Conservation (phyloP, 2,329 filamentous ascomycete species). For the Pseudocercospora macadamiae region DNA sequence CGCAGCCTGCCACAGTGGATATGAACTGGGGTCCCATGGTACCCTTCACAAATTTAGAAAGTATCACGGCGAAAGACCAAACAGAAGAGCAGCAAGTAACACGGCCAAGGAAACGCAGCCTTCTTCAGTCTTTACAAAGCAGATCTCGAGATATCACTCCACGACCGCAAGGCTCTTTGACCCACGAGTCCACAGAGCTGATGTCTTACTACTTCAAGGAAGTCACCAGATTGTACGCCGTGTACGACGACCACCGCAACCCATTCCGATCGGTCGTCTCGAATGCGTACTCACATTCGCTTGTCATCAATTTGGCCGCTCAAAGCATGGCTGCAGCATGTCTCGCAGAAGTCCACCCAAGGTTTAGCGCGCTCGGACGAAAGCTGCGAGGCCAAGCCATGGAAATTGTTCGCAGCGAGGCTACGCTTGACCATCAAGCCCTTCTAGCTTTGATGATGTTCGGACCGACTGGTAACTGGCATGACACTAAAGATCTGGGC, state of each 20-base stretch:
- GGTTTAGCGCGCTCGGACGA: constrained; percentile 27
- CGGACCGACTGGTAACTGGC: constrained; percentile 64
- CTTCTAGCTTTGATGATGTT: constrained; percentile 62
- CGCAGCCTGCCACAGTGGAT: neutral
- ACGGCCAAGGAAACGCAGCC: constrained; percentile 4
- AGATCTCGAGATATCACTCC: constrained; percentile 8
- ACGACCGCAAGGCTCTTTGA: constrained; percentile 17
- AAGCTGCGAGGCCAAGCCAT: constrained; percentile 31
- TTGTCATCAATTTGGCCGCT: constrained; percentile 26
- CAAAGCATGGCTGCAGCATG: constrained; percentile 33
- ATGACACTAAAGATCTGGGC: constrained; percentile 59
- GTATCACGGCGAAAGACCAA: neutral
- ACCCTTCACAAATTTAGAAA: neutral
- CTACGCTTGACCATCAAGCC: constrained; percentile 26
- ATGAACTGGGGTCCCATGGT: neutral
- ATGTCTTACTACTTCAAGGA: constrained; percentile 29
- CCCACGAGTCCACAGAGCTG: constrained; percentile 24
- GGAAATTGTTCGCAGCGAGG: constrained; percentile 24
- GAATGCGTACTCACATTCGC: constrained; percentile 23
- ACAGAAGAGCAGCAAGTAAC: neutral
- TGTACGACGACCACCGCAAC: constrained; percentile 25
- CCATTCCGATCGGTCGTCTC: constrained; percentile 28
- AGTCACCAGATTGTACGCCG: constrained; percentile 24
- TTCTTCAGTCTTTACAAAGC: constrained; percentile 22
- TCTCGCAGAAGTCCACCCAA: constrained; percentile 29